A percentile compares a stretch with the other conserved stretches of the same genome.
These are phyloP conservation scores for Infundibulicybe gibba DNA, from an alignment of 768 basidiomycete genomes.

Conservation along the genomic window DNA sequence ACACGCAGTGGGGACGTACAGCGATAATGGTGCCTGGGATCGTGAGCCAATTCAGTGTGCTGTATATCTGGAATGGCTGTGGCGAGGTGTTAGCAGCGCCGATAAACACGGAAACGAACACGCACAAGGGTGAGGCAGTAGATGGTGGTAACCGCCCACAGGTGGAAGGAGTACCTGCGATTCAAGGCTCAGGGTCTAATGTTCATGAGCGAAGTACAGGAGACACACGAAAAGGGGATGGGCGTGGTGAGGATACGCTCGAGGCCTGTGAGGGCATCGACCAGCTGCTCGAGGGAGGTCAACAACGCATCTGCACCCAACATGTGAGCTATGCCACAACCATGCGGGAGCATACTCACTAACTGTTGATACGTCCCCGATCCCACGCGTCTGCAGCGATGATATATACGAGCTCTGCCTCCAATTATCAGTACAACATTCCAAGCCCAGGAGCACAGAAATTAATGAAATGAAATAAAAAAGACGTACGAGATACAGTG, in stretches of 20 bases:
- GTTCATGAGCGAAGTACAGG: background rate
- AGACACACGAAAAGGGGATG: conserved; percentile 65
- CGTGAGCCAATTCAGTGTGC: conserved; percentile 52
- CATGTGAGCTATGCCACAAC: background rate
- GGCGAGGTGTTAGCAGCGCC: background rate
- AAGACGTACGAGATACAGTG: conserved; percentile 55
- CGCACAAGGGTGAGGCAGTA: conserved; percentile 60
- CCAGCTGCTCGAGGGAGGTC: conserved; percentile 46
- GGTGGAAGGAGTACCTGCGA: conserved; percentile 60
- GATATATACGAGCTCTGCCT: conserved; percentile 67
- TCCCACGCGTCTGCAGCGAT: conserved; percentile 52
- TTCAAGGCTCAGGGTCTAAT: background rate
- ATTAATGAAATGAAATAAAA: background rate
- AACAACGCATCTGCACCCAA: conserved; percentile 39
- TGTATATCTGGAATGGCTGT: conserved; percentile 66
- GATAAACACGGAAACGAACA: background rate
- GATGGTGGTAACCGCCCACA: conserved; percentile 61
- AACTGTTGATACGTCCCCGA: conserved; percentile 54
- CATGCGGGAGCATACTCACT: conserved; percentile 34
- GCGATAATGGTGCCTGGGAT: conserved; percentile 59
- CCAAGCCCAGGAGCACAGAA: no score
- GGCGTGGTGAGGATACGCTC: conserved; percentile 75
- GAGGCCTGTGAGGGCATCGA: conserved; percentile 67
- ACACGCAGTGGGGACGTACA: conserved; percentile 28
- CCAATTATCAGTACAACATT: background rate